phyloP scores from a whole-genome alignment of 768 basidiomycete species.

The Trametes maxima region DNA sequence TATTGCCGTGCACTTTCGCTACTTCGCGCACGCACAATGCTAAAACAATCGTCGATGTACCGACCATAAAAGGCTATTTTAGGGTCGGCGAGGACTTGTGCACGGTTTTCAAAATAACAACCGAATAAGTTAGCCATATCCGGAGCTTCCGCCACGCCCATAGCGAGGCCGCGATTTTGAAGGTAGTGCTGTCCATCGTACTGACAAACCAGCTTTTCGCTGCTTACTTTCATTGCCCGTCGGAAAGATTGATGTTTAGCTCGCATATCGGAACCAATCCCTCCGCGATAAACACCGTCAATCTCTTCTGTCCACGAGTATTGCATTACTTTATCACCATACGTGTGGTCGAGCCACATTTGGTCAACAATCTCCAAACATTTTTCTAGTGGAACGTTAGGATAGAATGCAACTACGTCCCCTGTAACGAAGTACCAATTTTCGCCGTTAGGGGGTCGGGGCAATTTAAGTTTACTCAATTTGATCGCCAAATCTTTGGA shows the following conservation, averaged over 20 bases:
- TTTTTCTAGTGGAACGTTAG: slow-evolving; percentile 29
- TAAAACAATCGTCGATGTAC: slow-evolving; percentile 39
- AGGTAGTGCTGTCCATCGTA: slow-evolving; percentile 28
- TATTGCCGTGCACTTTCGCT: background rate
- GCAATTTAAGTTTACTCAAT: slow-evolving; percentile 30
- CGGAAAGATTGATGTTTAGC: background rate
- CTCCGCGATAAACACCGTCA: background rate
- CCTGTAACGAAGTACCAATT: slow-evolving; percentile 34
- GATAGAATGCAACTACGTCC: slow-evolving; percentile 40
- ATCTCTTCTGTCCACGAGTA: background rate
- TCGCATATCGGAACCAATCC: background rate
- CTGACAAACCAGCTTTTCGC: background rate
- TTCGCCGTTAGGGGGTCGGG: background rate
- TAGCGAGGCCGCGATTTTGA: slow-evolving; percentile 25
- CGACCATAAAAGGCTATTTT: slow-evolving; percentile 31
- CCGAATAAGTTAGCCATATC: slow-evolving; percentile 39
- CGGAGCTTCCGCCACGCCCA: slow-evolving; percentile 31
- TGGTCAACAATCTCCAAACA: slow-evolving; percentile 27
- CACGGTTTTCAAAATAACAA: slow-evolving; percentile 23
- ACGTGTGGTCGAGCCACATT: slow-evolving; percentile 22
- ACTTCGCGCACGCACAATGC: slow-evolving; percentile 3
- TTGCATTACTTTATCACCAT: background rate
- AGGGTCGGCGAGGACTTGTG: slow-evolving; percentile 14
- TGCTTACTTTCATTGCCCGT: background rate
- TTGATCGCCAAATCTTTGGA: slow-evolving; percentile 38